These are phyloP conservation scores for Cercospora zeina DNA, from an alignment of 2,329 filamentous ascomycete genomes.

Conservation along the genomic window DNA sequence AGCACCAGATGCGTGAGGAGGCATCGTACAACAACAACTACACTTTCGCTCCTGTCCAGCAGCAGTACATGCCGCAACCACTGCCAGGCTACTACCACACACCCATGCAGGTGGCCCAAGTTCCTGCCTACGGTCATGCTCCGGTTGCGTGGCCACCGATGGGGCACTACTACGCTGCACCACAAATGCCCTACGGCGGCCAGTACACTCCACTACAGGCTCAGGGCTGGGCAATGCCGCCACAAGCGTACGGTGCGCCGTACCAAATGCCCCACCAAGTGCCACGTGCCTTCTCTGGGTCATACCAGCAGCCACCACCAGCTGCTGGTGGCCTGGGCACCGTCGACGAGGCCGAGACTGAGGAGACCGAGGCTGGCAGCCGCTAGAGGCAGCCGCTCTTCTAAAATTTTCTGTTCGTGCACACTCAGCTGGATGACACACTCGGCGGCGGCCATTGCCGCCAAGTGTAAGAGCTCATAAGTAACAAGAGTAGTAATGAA, in stretches of 20 bases:
- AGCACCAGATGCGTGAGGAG: conserved; percentile 39
- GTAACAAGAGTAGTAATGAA: neutral
- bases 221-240: neutral
- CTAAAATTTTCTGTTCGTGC: neutral
- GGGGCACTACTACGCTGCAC: neutral
- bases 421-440: neutral
- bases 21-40: conserved; percentile 21
- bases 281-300: neutral
- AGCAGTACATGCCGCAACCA: conserved; percentile 14
- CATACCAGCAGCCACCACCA: neutral
- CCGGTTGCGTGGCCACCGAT: neutral
- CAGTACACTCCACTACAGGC: neutral
- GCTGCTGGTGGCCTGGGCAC: neutral
- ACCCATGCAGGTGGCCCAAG: neutral
- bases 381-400: neutral
- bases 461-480: neutral
- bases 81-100: neutral
- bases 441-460: neutral
- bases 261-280: neutral
- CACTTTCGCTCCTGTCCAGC: conserved; percentile 8
- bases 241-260: neutral
- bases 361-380: neutral
- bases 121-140: conserved; percentile 8
- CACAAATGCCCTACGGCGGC: neutral
- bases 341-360: neutral